Evolutionary conservation across 805 yeast genomes (phyloP).

Genomic region (Candida schatavii): DNA sequence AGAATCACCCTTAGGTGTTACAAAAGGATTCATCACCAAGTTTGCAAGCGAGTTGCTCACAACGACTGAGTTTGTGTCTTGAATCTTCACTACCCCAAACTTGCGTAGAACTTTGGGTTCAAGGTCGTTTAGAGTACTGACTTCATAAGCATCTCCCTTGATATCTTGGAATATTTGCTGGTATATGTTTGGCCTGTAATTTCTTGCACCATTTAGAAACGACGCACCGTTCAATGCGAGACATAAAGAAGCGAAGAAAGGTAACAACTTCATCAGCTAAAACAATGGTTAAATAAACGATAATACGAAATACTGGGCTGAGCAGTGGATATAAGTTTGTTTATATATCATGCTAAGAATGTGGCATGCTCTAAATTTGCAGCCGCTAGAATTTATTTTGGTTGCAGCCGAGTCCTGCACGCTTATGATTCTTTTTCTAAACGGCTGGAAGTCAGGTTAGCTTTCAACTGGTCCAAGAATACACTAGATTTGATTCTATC

Average conservation of each 20-base stretch:
- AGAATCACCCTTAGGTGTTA: constrained; percentile 4
- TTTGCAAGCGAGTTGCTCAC: constrained; percentile 9
- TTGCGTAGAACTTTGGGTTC: constrained; percentile 9
- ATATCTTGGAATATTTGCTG: constrained; percentile 7
- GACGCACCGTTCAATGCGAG: too few relatives aligned
- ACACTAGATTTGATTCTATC: constrained; percentile 5
- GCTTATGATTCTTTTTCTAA: too few relatives aligned
- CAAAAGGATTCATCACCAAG: constrained; percentile 9
- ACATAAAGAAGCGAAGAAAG: too few relatives aligned
- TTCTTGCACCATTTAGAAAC: neutral
- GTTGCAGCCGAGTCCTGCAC: too few relatives aligned
- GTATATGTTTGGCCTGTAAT: constrained; percentile 5
- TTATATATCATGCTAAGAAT: neutral
- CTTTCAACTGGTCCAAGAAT: neutral
- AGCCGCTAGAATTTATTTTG: neutral
- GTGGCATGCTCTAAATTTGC: neutral
- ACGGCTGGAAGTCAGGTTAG: too few relatives aligned
- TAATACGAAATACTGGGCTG: too few relatives aligned
- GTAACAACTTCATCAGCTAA: too few relatives aligned
- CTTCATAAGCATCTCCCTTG: constrained; percentile 8
- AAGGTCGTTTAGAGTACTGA: constrained; percentile 10
- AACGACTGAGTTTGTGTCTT: constrained; percentile 11
- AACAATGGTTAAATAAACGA: too few relatives aligned
- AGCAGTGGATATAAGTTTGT: too few relatives aligned
- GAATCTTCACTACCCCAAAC: constrained; percentile 12